Conservation (phyloP, 2,329 filamentous ascomycete species). For the Colletotrichum sp. region DNA sequence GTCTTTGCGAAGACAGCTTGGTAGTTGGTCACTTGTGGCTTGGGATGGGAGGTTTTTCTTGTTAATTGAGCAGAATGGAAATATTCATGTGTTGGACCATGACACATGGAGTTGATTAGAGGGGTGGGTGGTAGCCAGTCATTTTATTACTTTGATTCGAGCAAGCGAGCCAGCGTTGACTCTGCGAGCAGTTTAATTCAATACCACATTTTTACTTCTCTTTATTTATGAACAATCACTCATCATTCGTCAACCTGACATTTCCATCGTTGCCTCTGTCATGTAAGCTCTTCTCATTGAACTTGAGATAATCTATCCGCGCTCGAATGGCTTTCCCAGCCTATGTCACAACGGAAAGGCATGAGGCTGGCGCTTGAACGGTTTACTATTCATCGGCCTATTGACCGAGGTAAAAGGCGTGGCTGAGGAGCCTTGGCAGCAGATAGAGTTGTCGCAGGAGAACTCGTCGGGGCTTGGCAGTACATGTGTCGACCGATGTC, state of each 20-base stretch:
- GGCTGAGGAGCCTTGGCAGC: background rate
- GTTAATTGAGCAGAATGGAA: background rate
- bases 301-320: background rate
- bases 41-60: background rate
- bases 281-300: background rate
- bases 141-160: background rate
- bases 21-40: conserved; percentile 32
- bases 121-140: background rate
- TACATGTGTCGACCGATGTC: background rate
- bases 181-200: background rate
- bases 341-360: background rate
- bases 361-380: background rate
- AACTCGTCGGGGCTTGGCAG: background rate
- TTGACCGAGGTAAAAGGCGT: background rate
- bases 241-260: background rate
- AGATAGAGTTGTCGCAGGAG: background rate
- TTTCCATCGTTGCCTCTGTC: background rate
- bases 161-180: conserved; percentile 5
- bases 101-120: background rate
- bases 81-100: background rate
- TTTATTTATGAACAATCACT: background rate
- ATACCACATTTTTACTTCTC: background rate
- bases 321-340: background rate
- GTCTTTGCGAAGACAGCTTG: conserved; percentile 53
- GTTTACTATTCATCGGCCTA: background rate